Conservation (phyloP, 2,329 filamentous ascomycete species). For the Verticillium klebahnii region DNA sequence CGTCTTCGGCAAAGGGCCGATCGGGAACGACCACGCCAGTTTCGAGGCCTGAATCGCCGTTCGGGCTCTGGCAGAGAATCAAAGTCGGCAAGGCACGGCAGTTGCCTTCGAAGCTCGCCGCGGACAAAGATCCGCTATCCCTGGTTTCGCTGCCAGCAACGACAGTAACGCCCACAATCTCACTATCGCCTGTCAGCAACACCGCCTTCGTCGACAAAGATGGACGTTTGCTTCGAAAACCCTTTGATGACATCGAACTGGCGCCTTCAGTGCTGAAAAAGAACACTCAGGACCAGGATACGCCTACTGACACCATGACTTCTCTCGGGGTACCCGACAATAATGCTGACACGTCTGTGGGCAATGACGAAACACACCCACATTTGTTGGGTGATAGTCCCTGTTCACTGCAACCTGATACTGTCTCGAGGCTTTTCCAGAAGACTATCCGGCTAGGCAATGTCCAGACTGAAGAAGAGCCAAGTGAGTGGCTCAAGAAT, state of each 20-base stretch:
- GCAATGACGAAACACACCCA: neutral
- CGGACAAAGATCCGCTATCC: neutral
- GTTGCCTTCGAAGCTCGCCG: slow-evolving; percentile 2
- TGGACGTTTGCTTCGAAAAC: slow-evolving; percentile 7
- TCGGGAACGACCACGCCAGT: slow-evolving; percentile 5
- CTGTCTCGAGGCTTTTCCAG: neutral
- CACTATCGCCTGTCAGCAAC: neutral
- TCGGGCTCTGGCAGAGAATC: slow-evolving; percentile 33
- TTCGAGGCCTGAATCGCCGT: slow-evolving; percentile 19
- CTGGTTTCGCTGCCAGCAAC: neutral
- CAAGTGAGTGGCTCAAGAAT: slow-evolving; percentile 51
- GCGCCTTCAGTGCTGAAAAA: neutral
- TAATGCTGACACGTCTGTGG: neutral
- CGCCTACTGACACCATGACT: neutral
- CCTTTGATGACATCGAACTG: slow-evolving; percentile 6
- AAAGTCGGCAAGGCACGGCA: slow-evolving; percentile 18
- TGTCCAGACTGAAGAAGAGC: slow-evolving; percentile 13
- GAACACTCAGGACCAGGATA: neutral
- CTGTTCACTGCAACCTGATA: neutral
- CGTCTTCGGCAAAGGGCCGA: neutral
- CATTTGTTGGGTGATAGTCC: neutral
- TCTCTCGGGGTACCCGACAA: neutral
- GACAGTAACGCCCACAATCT: neutral
- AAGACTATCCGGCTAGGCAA: neutral
- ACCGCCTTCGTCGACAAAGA: slow-evolving; percentile 5